Evolutionary conservation across 371 early-diverging fungal species (phyloP).

Genomic region (Mucor racemosus): DNA sequence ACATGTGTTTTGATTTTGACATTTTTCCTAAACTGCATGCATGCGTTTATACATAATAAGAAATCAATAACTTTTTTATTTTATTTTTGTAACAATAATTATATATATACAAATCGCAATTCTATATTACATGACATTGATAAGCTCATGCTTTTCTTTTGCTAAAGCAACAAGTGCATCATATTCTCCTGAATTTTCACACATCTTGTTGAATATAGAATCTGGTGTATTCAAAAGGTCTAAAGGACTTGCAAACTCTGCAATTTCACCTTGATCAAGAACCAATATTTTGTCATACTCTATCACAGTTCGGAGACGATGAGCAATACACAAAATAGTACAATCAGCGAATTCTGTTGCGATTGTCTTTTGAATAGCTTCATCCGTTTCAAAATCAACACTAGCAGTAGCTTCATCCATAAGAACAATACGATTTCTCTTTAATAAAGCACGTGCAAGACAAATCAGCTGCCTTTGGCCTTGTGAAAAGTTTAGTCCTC

Average conservation of each 20-base stretch:
- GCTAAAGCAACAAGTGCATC: slow-evolving; percentile 59
- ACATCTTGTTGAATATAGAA: slow-evolving; percentile 66
- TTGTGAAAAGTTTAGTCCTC: slow-evolving; percentile 78
- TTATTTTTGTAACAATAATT: no score
- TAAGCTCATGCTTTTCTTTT: slow-evolving; percentile 37
- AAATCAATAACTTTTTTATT: background rate
- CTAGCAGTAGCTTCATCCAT: slow-evolving; percentile 68
- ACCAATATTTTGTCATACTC: slow-evolving; percentile 55
- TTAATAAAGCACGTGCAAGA: slow-evolving; percentile 80
- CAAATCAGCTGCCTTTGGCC: slow-evolving; percentile 87
- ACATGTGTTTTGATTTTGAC: no score
- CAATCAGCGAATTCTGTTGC: slow-evolving; percentile 60
- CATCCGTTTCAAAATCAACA: slow-evolving; percentile 71
- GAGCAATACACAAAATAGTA: slow-evolving; percentile 75
- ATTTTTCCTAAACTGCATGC: no score
- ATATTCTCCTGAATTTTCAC: slow-evolving; percentile 70
- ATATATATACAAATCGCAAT: background rate
- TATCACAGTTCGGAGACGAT: slow-evolving; percentile 65
- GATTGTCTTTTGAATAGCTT: slow-evolving; percentile 64
- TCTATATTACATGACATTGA: background rate
- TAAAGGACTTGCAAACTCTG: slow-evolving; percentile 40
- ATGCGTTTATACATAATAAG: no score
- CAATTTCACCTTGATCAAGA: slow-evolving; percentile 43
- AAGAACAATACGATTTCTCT: slow-evolving; percentile 50
- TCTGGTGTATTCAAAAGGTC: slow-evolving; percentile 59